Conservation (phyloP, 2,329 filamentous ascomycete genomes). For the Penicillium sp. region DNA sequence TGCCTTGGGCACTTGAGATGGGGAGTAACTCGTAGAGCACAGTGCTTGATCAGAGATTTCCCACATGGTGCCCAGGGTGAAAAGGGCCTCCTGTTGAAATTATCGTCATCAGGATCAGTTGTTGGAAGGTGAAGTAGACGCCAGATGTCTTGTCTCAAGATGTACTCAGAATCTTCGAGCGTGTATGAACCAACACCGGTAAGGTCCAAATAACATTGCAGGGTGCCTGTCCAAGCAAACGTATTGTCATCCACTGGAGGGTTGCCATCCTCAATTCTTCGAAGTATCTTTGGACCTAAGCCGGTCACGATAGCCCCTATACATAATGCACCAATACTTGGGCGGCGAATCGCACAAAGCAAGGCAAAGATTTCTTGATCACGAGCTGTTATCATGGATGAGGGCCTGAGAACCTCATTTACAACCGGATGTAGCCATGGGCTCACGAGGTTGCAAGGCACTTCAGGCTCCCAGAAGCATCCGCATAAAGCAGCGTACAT, state of each 20-base stretch:
- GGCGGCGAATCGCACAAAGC: conserved; percentile 15
- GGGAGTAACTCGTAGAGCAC: conserved; percentile 13
- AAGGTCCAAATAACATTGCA: conserved; percentile 17
- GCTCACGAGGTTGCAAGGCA: conserved; percentile 20
- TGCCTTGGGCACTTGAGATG: conserved; percentile 15
- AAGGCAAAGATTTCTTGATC: conserved; percentile 11
- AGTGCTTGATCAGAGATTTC: neutral
- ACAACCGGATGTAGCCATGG: conserved; percentile 20
- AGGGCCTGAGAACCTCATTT: conserved; percentile 6
- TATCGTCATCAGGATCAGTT: conserved; percentile 10
- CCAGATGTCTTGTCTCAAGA: conserved; percentile 16
- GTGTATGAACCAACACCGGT: conserved; percentile 12
- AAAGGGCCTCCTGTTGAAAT: neutral
- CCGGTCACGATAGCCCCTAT: conserved; percentile 12
- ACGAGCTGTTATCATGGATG: neutral
- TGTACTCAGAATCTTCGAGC: neutral
- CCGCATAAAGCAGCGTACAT: conserved; percentile 17
- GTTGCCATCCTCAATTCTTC: neutral
- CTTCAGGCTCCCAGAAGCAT: conserved; percentile 15
- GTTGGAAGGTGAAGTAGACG: conserved; percentile 12
- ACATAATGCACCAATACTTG: conserved; percentile 11
- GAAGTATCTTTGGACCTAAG: conserved; percentile 5
- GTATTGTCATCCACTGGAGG: conserved; percentile 11
- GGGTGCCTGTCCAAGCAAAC: conserved; percentile 15
- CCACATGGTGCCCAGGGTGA: neutral